These are phyloP conservation scores for Pseudozyma pruni DNA, from an alignment of 1,284 basidiomycete species.

Conservation along the genomic window DNA sequence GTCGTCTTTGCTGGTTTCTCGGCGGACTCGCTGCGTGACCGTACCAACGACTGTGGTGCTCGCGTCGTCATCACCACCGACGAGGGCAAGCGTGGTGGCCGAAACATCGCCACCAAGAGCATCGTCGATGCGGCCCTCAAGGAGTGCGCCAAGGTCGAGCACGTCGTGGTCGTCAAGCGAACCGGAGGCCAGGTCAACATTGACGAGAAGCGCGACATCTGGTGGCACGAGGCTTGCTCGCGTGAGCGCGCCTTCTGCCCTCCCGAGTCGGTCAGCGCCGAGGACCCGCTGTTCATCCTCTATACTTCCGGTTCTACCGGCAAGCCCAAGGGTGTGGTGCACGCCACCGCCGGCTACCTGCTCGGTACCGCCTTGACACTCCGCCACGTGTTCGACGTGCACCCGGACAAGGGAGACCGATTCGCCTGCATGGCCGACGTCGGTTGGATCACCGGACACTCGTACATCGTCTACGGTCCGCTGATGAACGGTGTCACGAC, in stretches of 20 bases:
- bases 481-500: slow-evolving; percentile 90
- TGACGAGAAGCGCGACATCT: slow-evolving; percentile 86
- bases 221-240: slow-evolving; percentile 93
- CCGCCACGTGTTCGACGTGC: slow-evolving; percentile 96
- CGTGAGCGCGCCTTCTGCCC: slow-evolving; percentile 91
- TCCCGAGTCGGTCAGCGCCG: slow-evolving; percentile 83
- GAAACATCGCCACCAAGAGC: slow-evolving; percentile 90
- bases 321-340: slow-evolving; percentile 96
- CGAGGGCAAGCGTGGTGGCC: slow-evolving; percentile 95
- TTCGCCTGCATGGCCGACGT: slow-evolving; percentile 99
- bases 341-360: slow-evolving; percentile 92
- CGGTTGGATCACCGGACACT: slow-evolving; percentile 99
- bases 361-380: slow-evolving; percentile 89
- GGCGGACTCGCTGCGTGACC: slow-evolving; percentile 93
- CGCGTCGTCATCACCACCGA: slow-evolving; percentile 94
- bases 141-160: slow-evolving; percentile 85
- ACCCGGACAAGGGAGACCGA: slow-evolving; percentile 73
- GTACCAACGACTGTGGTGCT: slow-evolving; percentile 88
- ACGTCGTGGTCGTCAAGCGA: slow-evolving; percentile 88
- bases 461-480: slow-evolving; percentile 97
- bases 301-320: slow-evolving; percentile 94
- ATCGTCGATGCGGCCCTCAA: slow-evolving; percentile 91
- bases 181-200: slow-evolving; percentile 86
- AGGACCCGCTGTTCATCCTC: slow-evolving; percentile 97
- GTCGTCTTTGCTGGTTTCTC: slow-evolving; percentile 98